Percentiles rank a stretch among this genome's conserved stretches.
Conservation (phyloP, 2,329 filamentous ascomycete species). For the Zopfia rhizophila region DNA sequence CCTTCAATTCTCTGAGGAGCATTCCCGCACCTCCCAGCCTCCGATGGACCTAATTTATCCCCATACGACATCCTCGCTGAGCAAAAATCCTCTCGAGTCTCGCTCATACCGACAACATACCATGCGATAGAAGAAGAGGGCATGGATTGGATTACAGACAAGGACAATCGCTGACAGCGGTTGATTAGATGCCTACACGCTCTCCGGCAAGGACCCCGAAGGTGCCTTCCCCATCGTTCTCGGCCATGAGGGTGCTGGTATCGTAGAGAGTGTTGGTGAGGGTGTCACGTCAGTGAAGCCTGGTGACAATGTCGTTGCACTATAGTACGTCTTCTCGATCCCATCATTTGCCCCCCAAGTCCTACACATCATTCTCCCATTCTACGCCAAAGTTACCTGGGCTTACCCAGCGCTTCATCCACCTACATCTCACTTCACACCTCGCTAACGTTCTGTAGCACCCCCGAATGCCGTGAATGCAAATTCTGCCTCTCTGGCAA, state of each 20-base stretch:
- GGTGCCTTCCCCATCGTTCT: slow-evolving; percentile 61
- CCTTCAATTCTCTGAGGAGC: too few species aligned
- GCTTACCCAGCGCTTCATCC: neutral
- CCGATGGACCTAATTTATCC: too few species aligned
- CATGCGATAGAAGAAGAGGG: too few species aligned
- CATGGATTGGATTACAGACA: too few species aligned
- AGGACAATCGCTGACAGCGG: neutral
- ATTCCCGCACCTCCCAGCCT: too few species aligned
- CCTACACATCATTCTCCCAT: neutral
- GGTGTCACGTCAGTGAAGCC: slow-evolving; percentile 94
- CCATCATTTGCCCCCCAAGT: neutral
- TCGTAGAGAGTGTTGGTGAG: slow-evolving; percentile 74
- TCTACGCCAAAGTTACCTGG: too few species aligned
- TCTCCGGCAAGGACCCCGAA: slow-evolving; percentile 89
- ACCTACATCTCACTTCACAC: neutral
- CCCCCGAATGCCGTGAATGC: slow-evolving; percentile 96
- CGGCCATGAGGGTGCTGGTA: slow-evolving; percentile 55
- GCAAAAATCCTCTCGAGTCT: too few species aligned
- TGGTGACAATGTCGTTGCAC: slow-evolving; percentile 80
- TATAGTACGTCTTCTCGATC: slow-evolving; percentile 48
- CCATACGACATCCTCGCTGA: neutral
- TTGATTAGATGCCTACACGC: slow-evolving; percentile 68
- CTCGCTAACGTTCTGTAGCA: slow-evolving; percentile 66
- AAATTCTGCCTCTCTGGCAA: slow-evolving; percentile 99
- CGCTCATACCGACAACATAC: too few species aligned